Evolutionary conservation across 2,329 filamentous ascomycete species (phyloP), one percentile per base, ranked within the genome.

Genomic region (Aspergillus glaucus): DNA sequence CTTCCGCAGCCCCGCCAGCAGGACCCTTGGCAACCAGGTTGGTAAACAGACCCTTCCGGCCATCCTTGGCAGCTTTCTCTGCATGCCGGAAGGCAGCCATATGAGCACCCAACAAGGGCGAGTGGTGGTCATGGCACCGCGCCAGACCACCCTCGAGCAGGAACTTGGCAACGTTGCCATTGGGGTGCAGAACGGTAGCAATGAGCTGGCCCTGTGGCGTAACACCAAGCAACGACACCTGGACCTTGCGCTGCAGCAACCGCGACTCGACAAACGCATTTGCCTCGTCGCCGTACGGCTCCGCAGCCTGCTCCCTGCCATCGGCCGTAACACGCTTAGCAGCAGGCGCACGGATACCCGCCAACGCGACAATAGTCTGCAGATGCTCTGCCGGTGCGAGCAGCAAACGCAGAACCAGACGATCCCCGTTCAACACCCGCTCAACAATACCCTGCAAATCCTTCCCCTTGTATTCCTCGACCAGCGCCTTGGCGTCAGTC

Each of bases 51-150:
- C 89, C 88, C 41, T 86, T 78, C 62, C 87, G 86, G 56, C 80
- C 80, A 56, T 83, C 80, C 71, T 90, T 90, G 4, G 93, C 93
- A 50, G 80, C 75, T 68, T 88, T 92, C 74, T 98, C 93, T 1
- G 93, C 91, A 55, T 87, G 82, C 54, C 93, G 84, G 49, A 97
- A 81, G 50, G 80, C 69, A 39, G 86, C 84, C 93, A 98, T 98
- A 61, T 92, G 88, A 44, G 82, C 75, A 41, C 93, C 93, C 9
- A 98, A 80, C 73, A 96, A 78, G 36, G 90, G 94, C 1, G 92
- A 95, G 74, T 98, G 93, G 71, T 93, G 91, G 70, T 98, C 93
- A 55, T 91, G 90, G 75, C 92, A 97, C 62, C 89, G 82, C 37
- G 92, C 93, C 48, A 97, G 78, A 60, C 93, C 93, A 46, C 90